Evolutionary conservation across 2,329 filamentous ascomycete species (phyloP), one percentile per base, ranked within the genome.

Genomic region (Cladobotryum mycophilum): DNA sequence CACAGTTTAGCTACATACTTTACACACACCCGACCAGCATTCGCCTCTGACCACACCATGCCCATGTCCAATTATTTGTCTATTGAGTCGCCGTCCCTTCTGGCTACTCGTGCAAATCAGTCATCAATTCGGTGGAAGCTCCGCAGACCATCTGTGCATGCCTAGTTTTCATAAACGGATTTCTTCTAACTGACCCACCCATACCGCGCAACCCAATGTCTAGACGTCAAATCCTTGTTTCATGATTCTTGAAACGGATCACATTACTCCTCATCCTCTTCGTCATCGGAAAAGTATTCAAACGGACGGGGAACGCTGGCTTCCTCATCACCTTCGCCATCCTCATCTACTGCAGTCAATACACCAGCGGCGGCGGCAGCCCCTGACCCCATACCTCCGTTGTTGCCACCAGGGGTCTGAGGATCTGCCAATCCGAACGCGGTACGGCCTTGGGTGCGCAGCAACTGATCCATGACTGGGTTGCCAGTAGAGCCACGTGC

Each of bases 261-360:
- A 14, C 38, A 14, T 18, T 66, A 59, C 4, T 67, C 63, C 3
- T 66, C 62, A 3, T 61, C 61, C 3, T 75, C 75, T 41, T 81
- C 82, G 2, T 75, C 78, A 48, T 89, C 86, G 5, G 84, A 84
- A 60, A 85, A 83, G 67, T 93, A 91, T 54, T 92, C 86, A 68
- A 93, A 93, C 47, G 88, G 84, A 11, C 73, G 71, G 5, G 88
- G 89, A 6, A 81, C 67, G 36, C 78, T 72, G 2, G 88, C 88
- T 64, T 92, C 88, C 60, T 86, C 84, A 12, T 80, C 84, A 34
- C 77, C 84, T 55, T 89, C 86, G 9, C 77, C 82, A 60, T 92
- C 88, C 67, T 97, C 92, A 61, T 96, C 91, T 4, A 95, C 82
- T 5, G 90, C 86, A 4, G 87, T 96, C 59, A 96, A 72, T 2